A percentile compares a stretch with the other conserved stretches of the same genome.
Conservation (phyloP, 495 filamentous ascomycete species). For the Aspergillus taichungensis region DNA sequence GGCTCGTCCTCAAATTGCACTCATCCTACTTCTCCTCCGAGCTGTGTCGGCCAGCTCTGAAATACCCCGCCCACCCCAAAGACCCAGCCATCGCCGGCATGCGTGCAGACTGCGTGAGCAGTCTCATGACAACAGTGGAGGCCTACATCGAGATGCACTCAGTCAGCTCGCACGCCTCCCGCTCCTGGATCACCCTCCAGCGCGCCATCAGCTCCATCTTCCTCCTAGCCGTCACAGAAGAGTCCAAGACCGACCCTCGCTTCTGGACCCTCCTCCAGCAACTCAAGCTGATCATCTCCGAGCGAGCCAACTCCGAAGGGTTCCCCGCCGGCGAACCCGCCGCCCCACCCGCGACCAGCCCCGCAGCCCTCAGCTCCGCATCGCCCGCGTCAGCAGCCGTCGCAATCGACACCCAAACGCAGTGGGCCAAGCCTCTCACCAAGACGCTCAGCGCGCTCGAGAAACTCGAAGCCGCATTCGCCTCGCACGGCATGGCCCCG, state of each 20-base stretch:
- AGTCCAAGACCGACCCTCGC: constrained; percentile 29
- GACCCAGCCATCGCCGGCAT: constrained; percentile 34
- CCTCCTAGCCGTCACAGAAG: constrained; percentile 37
- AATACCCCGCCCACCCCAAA: constrained; percentile 20
- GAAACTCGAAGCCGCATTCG: constrained; percentile 36
- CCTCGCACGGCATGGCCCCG: constrained; percentile 14
- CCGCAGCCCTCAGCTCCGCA: constrained; percentile 14
- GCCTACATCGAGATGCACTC: constrained; percentile 40
- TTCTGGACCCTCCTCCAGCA: constrained; percentile 33
- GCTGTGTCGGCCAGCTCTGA: constrained; percentile 51
- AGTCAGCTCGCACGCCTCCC: constrained; percentile 33
- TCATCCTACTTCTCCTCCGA: constrained; percentile 51
- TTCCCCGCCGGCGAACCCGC: constrained; percentile 15
- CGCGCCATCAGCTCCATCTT: constrained; percentile 42
- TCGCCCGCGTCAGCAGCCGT: constrained; percentile 20
- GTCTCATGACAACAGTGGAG: constrained; percentile 36
- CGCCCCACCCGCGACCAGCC: constrained; percentile 6
- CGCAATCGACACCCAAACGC: constrained; percentile 29
- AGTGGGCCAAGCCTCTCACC: constrained; percentile 40
- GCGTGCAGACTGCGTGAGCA: constrained; percentile 33
- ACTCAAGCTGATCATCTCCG: constrained; percentile 36
- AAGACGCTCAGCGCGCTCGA: constrained; percentile 40
- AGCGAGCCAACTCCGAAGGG: constrained; percentile 31
- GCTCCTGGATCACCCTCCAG: constrained; percentile 41
- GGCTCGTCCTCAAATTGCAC: constrained; percentile 48